Evolutionary conservation across 257 asterid species (phyloP).

Genomic region (Solanum chmielewskii): DNA sequence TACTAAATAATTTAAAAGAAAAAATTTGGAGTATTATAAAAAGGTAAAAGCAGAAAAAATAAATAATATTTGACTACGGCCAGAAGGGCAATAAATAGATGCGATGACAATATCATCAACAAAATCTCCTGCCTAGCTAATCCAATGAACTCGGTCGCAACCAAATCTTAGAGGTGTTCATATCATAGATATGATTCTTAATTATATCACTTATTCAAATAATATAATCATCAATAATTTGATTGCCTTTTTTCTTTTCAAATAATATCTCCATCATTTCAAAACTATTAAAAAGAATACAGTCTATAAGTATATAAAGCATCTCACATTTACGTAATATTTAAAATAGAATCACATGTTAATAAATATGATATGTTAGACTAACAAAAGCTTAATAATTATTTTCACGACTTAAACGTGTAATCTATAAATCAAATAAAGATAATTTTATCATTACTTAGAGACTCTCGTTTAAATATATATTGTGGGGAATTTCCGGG

Average conservation of each 20-base stretch:
- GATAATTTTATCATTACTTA: not conserved
- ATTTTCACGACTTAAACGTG: not conserved
- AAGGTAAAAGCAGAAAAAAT: not conserved
- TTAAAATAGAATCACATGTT: not conserved
- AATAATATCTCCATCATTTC: not conserved
- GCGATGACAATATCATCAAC: not conserved
- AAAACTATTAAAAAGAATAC: not conserved
- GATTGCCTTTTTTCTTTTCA: not conserved
- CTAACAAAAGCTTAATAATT: not conserved
- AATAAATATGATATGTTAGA: not conserved
- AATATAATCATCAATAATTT: not conserved
- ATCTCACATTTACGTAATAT: not conserved
- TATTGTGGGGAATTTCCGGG: not conserved
- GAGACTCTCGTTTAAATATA: not conserved
- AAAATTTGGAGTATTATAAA: not conserved
- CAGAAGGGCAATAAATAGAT: not conserved
- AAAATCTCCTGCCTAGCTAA: not conserved
- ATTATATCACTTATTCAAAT: not conserved
- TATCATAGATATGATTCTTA: not conserved
- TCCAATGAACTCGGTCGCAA: not conserved
- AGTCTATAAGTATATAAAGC: not conserved
- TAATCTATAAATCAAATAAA: not conserved
- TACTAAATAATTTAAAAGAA: not conserved
- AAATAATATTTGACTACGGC: not conserved
- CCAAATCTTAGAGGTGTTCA: not conserved